Percentiles rank a stretch among this genome's conserved stretches.
Conservation (phyloP, 2,329 filamentous ascomycete species). For the Fusarium hostae region DNA sequence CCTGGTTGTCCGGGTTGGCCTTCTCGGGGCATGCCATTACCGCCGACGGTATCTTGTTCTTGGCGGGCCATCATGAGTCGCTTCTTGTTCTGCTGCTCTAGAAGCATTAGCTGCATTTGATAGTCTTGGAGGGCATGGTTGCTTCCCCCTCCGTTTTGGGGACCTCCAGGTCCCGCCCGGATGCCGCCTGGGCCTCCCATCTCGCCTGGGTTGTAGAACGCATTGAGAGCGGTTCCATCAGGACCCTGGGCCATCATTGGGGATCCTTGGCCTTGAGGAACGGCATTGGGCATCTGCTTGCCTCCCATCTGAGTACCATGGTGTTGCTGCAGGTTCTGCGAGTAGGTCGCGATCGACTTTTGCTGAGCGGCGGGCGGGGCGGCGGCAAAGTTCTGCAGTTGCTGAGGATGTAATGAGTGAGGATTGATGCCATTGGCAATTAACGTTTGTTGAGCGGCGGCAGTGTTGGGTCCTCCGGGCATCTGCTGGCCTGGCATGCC, state of each 20-base stretch:
- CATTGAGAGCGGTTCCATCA: constrained; percentile 67
- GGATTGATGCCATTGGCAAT: constrained; percentile 79
- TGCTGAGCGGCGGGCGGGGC: constrained; percentile 72
- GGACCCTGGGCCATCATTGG: constrained; percentile 82
- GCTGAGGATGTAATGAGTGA: constrained; percentile 76
- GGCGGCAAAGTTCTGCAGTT: constrained; percentile 74
- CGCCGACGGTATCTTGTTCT: constrained; percentile 73
- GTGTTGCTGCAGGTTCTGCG: constrained; percentile 84
- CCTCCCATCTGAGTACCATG: constrained; percentile 83
- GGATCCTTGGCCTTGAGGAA: constrained; percentile 81
- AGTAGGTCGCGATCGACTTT: constrained; percentile 89
- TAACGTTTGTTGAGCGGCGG: constrained; percentile 69
- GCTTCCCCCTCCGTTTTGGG: constrained; percentile 63
- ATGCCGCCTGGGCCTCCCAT: constrained; percentile 69
- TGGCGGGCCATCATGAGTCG: constrained; percentile 84
- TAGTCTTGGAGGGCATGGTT: constrained; percentile 89
- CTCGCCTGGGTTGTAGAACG: constrained; percentile 72
- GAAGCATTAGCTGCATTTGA: constrained; percentile 88
- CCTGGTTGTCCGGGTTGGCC: constrained; percentile 63
- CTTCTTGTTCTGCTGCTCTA: constrained; percentile 91
- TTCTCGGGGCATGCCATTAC: constrained; percentile 58
- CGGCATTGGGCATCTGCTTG: constrained; percentile 79
- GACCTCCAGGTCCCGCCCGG: constrained; percentile 62
- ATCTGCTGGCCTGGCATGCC: constrained; percentile 79
- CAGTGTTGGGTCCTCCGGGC: constrained; percentile 61